A percentile compares a stretch with the other conserved stretches of the same genome.
Evolutionary conservation across 805 yeast species (phyloP).

Genomic region (Saccharomycopsis fodiens): DNA sequence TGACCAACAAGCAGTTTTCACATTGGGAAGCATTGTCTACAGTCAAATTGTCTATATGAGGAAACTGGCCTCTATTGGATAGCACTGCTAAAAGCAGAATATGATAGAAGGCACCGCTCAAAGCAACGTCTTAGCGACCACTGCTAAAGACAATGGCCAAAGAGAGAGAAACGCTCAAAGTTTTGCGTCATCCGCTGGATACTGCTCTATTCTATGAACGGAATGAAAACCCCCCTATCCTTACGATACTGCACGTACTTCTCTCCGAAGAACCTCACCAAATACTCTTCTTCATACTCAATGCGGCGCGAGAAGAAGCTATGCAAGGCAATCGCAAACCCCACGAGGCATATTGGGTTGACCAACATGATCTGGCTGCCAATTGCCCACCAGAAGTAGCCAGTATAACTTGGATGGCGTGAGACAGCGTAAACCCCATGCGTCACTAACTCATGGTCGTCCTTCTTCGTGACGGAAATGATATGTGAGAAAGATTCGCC

Average conservation of each 20-base stretch:
- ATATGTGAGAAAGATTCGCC: conserved; percentile 80
- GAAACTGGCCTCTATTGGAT: too few species aligned
- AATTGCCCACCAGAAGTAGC: conserved; percentile 89
- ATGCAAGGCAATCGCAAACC: conserved; percentile 54
- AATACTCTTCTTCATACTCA: conserved; percentile 55
- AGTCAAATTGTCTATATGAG: too few species aligned
- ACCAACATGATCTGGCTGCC: conserved; percentile 70
- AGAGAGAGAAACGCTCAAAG: neutral
- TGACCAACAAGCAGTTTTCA: too few species aligned
- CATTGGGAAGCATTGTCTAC: too few species aligned
- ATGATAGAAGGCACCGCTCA: too few species aligned
- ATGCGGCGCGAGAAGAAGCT: conserved; percentile 66
- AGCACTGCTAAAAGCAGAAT: too few species aligned
- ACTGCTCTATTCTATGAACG: conserved; percentile 46
- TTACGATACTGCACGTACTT: conserved; percentile 49
- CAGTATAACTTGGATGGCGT: conserved; percentile 89
- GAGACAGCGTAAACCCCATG: conserved; percentile 57
- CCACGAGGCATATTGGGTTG: conserved; percentile 52
- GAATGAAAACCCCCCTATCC: conserved; percentile 52
- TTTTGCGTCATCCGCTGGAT: too few species aligned
- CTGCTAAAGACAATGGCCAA: neutral
- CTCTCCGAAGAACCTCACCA: conserved; percentile 64
- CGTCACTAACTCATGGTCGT: conserved; percentile 62
- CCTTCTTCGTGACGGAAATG: conserved; percentile 45
- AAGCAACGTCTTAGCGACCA: neutral